These are phyloP conservation scores for Pichia nakasei DNA, from an alignment of 805 yeast species.

Conservation along the genomic window DNA sequence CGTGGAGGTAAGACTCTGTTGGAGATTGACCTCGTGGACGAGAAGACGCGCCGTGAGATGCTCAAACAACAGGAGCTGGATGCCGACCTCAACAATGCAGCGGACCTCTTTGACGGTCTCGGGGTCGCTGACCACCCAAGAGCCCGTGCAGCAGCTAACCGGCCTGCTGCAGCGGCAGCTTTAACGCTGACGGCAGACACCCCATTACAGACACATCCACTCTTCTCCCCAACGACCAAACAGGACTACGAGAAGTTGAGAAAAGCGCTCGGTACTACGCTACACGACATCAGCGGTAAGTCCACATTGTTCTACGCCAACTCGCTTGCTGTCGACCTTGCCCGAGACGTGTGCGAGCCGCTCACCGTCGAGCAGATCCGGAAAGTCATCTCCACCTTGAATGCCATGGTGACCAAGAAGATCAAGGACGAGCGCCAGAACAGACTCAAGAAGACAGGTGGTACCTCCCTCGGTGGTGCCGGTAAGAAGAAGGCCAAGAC, in stretches of 20 bases:
- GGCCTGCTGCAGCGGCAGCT: conserved; percentile 7
- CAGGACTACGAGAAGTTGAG: conserved; percentile 71
- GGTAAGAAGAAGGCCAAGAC: conserved; percentile 87
- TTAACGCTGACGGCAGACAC: conserved; percentile 45
- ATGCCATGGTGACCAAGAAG: conserved; percentile 74
- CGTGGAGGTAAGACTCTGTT: conserved; percentile 36
- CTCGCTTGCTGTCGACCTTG: conserved; percentile 70
- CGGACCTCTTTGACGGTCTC: conserved; percentile 77
- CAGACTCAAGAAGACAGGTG: conserved; percentile 72
- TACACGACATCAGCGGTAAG: conserved; percentile 51
- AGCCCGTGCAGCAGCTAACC: conserved; percentile 25
- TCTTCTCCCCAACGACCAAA: conserved; percentile 76
- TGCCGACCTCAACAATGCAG: conserved; percentile 87
- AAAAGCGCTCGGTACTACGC: conserved; percentile 56
- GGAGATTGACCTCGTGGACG: conserved; percentile 65
- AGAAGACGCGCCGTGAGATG: conserved; percentile 62
- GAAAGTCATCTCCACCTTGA: conserved; percentile 78
- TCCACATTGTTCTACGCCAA: conserved; percentile 64
- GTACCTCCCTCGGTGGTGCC: conserved; percentile 85
- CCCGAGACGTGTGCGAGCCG: conserved; percentile 79
- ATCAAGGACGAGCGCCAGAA: conserved; percentile 85
- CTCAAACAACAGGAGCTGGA: conserved; percentile 72
- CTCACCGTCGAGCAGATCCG: conserved; percentile 72
- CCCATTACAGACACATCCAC: conserved; percentile 66
- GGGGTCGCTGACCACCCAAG: conserved; percentile 52